Conservation (phyloP, 108 stramenopile species). For the Skeletonema potamos region DNA sequence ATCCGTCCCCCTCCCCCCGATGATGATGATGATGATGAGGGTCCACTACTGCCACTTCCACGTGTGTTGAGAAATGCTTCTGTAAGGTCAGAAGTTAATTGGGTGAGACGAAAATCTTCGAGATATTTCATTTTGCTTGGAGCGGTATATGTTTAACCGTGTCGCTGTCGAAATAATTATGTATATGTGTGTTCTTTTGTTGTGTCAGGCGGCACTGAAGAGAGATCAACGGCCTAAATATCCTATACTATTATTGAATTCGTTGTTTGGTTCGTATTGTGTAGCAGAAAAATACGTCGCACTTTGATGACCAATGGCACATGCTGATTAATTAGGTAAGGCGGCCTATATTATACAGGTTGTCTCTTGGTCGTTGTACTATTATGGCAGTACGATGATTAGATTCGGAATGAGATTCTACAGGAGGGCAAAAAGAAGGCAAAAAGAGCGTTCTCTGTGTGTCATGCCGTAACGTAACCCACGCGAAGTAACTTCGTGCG, state of each 20-base stretch:
- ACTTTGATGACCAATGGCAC: conserved; percentile 1
- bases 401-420: neutral
- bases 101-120: conserved; percentile 71
- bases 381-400: too few species aligned
- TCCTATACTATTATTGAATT: too few species aligned
- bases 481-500: too few species aligned
- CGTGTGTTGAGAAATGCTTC: conserved; percentile 53
- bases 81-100: conserved; percentile 70
- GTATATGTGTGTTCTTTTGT: too few species aligned
- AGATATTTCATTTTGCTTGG: conserved; percentile 71
- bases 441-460: too few species aligned
- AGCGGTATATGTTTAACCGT: neutral
- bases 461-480: too few species aligned
- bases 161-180: too few species aligned
- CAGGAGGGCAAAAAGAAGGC: too few species aligned
- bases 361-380: too few species aligned
- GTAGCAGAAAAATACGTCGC: neutral
- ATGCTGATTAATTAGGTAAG: neutral
- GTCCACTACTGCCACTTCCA: conserved; percentile 13
- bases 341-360: neutral
- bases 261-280: neutral
- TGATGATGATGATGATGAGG: neutral
- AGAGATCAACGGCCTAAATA: too few species aligned
- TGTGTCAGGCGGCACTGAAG: too few species aligned
- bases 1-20: neutral